Conservation (phyloP, 768 basidiomycete species). For the Suillus brevipes region DNA sequence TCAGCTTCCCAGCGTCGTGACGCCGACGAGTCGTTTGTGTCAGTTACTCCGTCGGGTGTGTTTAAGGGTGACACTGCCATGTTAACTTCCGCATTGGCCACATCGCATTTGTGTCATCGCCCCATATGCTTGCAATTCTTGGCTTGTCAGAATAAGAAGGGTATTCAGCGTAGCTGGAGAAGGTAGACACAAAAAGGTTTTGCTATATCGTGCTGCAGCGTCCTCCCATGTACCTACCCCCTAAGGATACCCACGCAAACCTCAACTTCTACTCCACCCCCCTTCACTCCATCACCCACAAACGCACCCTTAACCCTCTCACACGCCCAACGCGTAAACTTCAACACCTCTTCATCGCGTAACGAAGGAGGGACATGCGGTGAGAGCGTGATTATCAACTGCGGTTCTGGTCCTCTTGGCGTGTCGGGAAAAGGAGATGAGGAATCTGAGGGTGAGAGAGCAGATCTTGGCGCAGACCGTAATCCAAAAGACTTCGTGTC, state of each 20-base stretch:
- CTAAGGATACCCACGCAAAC: conserved; percentile 76
- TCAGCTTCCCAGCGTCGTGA: not conserved
- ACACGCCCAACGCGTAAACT: conserved; percentile 76
- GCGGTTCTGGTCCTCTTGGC: conserved; percentile 20
- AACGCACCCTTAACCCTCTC: conserved; percentile 61
- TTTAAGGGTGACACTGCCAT: not conserved
- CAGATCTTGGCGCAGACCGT: not conserved
- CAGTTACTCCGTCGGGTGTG: not conserved
- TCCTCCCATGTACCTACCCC: conserved; percentile 34
- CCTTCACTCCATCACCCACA: conserved; percentile 33
- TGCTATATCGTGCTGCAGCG: not conserved
- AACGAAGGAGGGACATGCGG: conserved; percentile 70
- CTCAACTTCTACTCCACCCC: conserved; percentile 48
- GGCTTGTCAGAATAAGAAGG: not conserved
- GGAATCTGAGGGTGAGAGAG: conserved; percentile 9
- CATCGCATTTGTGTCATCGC: not conserved
- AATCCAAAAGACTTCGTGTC: conserved; percentile 6
- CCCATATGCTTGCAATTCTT: not conserved
- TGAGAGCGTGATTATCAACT: conserved; percentile 78
- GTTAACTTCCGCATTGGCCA: not conserved
- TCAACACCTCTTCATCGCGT: conserved; percentile 68
- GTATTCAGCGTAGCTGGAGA: not conserved
- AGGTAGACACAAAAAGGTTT: not conserved
- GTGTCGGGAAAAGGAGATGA: not conserved
- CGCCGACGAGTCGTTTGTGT: not conserved